Base-by-base conservation (phyloP, 352 stramenopile genomes). In the Discostella stelligera region DNA sequence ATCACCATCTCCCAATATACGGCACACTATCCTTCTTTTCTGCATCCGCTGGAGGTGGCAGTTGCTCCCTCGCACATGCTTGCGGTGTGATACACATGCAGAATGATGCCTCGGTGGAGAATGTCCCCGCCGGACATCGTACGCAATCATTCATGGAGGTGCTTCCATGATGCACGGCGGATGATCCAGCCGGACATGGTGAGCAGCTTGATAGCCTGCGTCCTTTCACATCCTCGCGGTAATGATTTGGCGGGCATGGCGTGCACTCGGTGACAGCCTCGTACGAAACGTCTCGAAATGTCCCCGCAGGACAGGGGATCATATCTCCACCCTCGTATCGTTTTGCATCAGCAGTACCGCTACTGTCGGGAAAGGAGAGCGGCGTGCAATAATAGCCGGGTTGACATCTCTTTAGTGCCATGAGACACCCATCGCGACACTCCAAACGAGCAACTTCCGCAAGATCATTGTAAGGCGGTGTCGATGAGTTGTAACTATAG, bases 351-450 rank as follows among this genome's bases (percentile, higher is more conserved):
- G 62, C 48, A 23, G 3, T 52, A 13, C 46, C 58, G 27, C 13
- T 21, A 49, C 63, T 21, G 30, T 67, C 53, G 16, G 69, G n/a
- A 25, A 80, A 72, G 6, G 44, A 59, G 8, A 70, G 66, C 61
- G 83, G 79, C 20, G 52, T 65, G 46, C 79, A 86, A 30, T 75
- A 77, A 64, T 86, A 83, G 18, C 79, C 74, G 37, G 74, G 65
- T 37, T 76, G 64, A 37, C 79, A 86, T 55, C 66, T 25, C 21
- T 66, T 72, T 11, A 86, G 56, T 53, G 66, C 79, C 25, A 82
- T 82, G 67, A 82, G 53, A 54, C 79, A 86, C 7, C 79, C 79
- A 68, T 86, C 79, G 3, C 70, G 20, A 44, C 74, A 86, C 58
- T 86, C 74, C 54, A 83, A 70, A 9, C 79, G 39, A 46, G 69